phyloP scores from a whole-genome alignment of 1,284 basidiomycete species.

The Phenoliferia sp. region DNA sequence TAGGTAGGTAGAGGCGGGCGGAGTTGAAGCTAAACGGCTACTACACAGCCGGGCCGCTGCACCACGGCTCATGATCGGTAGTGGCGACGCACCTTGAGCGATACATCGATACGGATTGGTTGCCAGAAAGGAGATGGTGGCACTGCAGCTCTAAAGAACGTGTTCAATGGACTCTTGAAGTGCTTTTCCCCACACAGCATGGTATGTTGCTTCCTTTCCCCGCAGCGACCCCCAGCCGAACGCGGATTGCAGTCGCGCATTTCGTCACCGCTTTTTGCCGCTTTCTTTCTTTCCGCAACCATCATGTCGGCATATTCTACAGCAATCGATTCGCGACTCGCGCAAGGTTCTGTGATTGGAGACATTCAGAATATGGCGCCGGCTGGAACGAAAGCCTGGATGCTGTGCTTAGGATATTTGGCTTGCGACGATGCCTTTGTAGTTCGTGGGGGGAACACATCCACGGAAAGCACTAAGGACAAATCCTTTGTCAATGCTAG shows the following conservation, averaged over 20 bases:
- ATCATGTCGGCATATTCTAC: not conserved
- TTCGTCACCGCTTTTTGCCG: not conserved
- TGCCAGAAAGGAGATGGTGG: no score
- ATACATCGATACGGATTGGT: no score
- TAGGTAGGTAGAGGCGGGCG: not conserved
- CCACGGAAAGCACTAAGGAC: not conserved
- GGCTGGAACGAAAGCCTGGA: conserved; percentile 37
- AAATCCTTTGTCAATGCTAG: not conserved
- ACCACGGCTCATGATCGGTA: no score
- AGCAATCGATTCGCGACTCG: not conserved
- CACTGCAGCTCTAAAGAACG: no score
- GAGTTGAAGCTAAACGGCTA: no score
- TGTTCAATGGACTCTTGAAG: no score
- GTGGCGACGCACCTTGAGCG: no score
- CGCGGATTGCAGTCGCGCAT: not conserved
- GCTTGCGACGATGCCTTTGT: conserved; percentile 38
- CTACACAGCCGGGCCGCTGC: no score
- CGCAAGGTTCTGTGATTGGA: not conserved
- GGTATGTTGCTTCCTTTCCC: no score
- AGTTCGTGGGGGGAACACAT: conserved; percentile 36
- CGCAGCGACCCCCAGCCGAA: no score
- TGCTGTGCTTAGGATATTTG: conserved; percentile 38
- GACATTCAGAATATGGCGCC: not conserved
- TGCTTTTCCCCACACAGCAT: no score
- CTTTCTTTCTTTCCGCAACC: not conserved